A percentile compares a stretch with the other conserved stretches of the same genome.
These are phyloP conservation scores for Leccinum longicurvipes DNA, from an alignment of 768 basidiomycete genomes.

Conservation along the genomic window DNA sequence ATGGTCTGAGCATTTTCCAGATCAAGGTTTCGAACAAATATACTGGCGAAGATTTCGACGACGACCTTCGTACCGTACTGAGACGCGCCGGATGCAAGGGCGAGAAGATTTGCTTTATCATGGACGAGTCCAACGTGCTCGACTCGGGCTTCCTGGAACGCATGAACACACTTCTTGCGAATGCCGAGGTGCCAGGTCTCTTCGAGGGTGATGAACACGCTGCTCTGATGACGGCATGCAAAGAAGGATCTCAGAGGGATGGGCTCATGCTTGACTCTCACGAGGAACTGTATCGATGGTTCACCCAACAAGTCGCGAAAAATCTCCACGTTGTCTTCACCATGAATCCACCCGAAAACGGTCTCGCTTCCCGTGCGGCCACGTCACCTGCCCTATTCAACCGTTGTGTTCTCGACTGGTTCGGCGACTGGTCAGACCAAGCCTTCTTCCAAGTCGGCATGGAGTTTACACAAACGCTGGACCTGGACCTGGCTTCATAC, in stretches of 20 bases:
- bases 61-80: conserved; percentile 92
- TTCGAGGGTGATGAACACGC: conserved; percentile 99
- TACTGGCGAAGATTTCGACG: conserved; percentile 97
- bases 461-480: conserved; percentile 93
- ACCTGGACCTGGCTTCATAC: conserved; percentile 85
- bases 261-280: conserved; percentile 98
- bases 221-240: conserved; percentile 98
- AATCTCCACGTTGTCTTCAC: conserved; percentile 99
- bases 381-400: conserved; percentile 99
- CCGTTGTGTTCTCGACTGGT: conserved; percentile 99
- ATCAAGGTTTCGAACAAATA: conserved; percentile 99
- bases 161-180: conserved; percentile 99
- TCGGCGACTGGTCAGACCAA: conserved; percentile 98
- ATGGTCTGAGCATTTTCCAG: conserved; percentile 97
- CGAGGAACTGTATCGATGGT: conserved; percentile 98
- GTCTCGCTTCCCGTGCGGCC: conserved; percentile 91
- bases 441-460: conserved; percentile 97
- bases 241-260: conserved; percentile 98
- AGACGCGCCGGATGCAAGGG: conserved; percentile 96
- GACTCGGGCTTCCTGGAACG: conserved; percentile 98
- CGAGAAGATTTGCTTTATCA: conserved; percentile 99
- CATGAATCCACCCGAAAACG: conserved; percentile 97
- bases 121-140: conserved; percentile 99
- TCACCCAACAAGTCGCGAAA: conserved; percentile 96
- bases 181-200: conserved; percentile 99